Conservation (phyloP, 805 yeast species). For the Candida sphagnicola region DNA sequence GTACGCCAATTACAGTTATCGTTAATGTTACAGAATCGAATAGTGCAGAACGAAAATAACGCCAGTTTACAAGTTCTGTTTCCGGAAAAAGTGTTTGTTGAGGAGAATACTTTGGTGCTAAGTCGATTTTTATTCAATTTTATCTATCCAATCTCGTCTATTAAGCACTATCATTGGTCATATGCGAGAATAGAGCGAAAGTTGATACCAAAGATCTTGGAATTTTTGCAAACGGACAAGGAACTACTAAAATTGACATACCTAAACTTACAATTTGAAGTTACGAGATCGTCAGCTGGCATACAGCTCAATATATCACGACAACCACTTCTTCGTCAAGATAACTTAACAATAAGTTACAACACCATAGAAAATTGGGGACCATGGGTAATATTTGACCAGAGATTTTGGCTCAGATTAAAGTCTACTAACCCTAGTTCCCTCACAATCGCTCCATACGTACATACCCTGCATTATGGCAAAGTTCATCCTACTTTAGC, state of each 20-base stretch:
- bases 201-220: slow-evolving; percentile 22
- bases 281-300: slow-evolving; percentile 1
- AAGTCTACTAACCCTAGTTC: slow-evolving; percentile 1
- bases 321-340: slow-evolving; percentile 18
- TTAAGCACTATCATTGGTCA: slow-evolving; percentile 35
- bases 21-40: slow-evolving; percentile 2
- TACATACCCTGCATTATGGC: slow-evolving; percentile 8
- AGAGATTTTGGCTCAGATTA: slow-evolving; percentile 34
- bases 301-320: slow-evolving; percentile 13
- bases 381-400: slow-evolving; percentile 36
- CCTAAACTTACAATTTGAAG: slow-evolving; percentile 20
- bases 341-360: slow-evolving; percentile 4
- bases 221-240: slow-evolving; percentile 4
- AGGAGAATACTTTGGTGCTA: slow-evolving; percentile 13
- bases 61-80: slow-evolving; percentile 9
- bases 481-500: neutral
- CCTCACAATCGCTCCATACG: slow-evolving; percentile 13
- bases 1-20: slow-evolving; percentile 6
- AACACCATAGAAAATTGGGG: slow-evolving; percentile 11
- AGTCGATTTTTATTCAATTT: slow-evolving; percentile 26
- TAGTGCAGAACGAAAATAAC: slow-evolving; percentile 3
- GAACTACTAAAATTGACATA: slow-evolving; percentile 12
- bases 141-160: slow-evolving; percentile 26
- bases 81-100: slow-evolving; percentile 9
- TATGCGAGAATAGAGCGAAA: slow-evolving; percentile 34